Conservation (phyloP, 768 basidiomycete genomes). For the Collybia nuda region DNA sequence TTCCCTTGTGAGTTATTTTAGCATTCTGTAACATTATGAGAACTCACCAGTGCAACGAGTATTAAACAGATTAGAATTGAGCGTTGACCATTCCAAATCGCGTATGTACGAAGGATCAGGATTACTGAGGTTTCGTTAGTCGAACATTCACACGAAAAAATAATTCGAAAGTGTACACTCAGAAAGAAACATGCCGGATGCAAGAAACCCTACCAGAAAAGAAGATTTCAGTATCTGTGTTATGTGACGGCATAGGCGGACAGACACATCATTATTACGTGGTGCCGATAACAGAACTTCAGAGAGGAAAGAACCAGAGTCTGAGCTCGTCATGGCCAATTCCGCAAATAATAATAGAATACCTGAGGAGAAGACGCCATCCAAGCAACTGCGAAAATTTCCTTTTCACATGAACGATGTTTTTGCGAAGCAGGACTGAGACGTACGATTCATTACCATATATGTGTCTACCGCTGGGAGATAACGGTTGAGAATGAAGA, state of each 20-base stretch:
- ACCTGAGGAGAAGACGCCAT: too few relatives aligned
- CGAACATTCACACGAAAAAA: not conserved
- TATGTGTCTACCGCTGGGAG: constrained; percentile 6
- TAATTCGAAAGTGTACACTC: not conserved
- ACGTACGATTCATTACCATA: not conserved
- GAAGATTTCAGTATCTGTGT: too few relatives aligned
- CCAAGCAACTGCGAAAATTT: too few relatives aligned
- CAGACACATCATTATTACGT: not conserved
- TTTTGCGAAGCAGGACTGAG: not conserved
- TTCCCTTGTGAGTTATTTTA: not conserved
- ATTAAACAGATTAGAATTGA: not conserved
- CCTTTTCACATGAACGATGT: too few relatives aligned
- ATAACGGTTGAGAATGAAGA: constrained; percentile 9
- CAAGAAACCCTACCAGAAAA: not conserved
- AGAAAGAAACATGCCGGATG: constrained; percentile 1
- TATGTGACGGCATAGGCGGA: not conserved
- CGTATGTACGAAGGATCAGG: constrained; percentile 6
- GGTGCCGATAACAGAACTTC: too few relatives aligned
- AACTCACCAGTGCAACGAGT: not conserved
- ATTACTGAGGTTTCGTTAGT: not conserved
- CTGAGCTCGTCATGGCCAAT: too few relatives aligned
- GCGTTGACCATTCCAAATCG: constrained; percentile 7
- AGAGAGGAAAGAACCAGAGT: too few relatives aligned
- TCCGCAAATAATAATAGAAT: too few relatives aligned
- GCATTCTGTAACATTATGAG: not conserved